Percentiles rank a stretch among this genome's conserved stretches.
Conservation (phyloP, 495 filamentous ascomycete genomes). For the Pseudoneurospora amorphoporcata region DNA sequence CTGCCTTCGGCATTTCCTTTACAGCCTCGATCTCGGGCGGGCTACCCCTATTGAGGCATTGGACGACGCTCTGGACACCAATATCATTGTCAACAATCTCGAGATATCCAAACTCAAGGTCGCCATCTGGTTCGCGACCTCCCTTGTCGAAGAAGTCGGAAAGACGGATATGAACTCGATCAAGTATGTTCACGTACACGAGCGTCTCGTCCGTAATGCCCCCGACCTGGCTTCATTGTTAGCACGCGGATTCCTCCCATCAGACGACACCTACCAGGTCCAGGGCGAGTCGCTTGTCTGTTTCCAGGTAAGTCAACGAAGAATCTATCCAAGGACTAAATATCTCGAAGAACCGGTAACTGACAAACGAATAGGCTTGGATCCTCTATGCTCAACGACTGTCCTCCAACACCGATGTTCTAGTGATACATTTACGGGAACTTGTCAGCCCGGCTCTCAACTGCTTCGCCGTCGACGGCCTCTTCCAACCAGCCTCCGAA, state of each 20-base stretch:
- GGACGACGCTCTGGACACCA: constrained; percentile 38
- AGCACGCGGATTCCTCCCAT: constrained; percentile 28
- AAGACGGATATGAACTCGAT: constrained; percentile 50
- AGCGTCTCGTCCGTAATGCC: constrained; percentile 39
- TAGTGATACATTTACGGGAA: constrained; percentile 44
- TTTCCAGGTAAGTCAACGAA: constrained; percentile 40
- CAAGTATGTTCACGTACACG: constrained; percentile 42
- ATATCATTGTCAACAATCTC: constrained; percentile 44
- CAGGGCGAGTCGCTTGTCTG: constrained; percentile 47
- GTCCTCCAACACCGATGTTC: constrained; percentile 39
- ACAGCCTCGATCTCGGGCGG: constrained; percentile 47
- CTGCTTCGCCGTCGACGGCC: constrained; percentile 41
- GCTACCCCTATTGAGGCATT: constrained; percentile 36
- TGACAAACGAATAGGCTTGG: constrained; percentile 42
- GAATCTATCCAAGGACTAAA: background rate
- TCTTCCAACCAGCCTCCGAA: constrained; percentile 51
- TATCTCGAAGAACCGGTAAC: background rate
- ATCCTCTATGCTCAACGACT: constrained; percentile 55
- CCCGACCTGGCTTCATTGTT: constrained; percentile 42
- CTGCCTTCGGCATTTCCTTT: constrained; percentile 58
- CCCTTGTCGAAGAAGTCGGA: constrained; percentile 65
- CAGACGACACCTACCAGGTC: constrained; percentile 16
- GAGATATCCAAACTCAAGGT: constrained; percentile 44
- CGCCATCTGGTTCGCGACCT: constrained; percentile 61
- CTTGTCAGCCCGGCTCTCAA: constrained; percentile 46